Base-by-base conservation (phyloP, 805 yeast genomes). In the Lipomyces lipofer region DNA sequence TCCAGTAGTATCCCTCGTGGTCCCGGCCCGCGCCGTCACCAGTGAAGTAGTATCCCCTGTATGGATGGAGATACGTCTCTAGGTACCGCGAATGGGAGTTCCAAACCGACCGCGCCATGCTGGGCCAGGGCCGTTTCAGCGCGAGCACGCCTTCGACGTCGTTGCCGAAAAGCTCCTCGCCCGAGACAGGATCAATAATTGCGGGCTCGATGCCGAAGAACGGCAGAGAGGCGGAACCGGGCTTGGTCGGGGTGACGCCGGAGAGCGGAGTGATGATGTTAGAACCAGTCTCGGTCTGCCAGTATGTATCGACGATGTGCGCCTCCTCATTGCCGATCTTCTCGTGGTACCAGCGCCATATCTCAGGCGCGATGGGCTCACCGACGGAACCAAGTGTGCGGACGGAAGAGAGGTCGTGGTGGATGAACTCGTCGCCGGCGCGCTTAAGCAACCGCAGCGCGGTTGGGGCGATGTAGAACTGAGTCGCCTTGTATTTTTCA, bases 1-100 rank as follows among this genome's bases (percentile, higher is more conserved):
- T 92, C 97, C 98, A 94, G 77, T 84, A 88, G 78, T 84, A 94
- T 47, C 98, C 98, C 68, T 94, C 98, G 59, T 82, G 82, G 72
- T 94, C 99, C 70, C 97, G 84, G 42, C 95, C 98, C 51, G 97
- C 98, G 75, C 98, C 98, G 71, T 92, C 99, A 66, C 99, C 99
- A 10, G 97, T 87, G 78, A 94, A 94, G 76, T 90, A 94, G 75
- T 80, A 83, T 55, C 96, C 95, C 56, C 92, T 88, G 76, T 92
- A 94, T 49, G 97, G 96, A 66, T 84, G 85, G 69, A 94, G 78
- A 73, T 94, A 94, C 38, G 98, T 94, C 58, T 92, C 97, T 66
- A 90, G 75, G 75, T 79, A 92, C 66, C 96, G 84, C 59, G 75
- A 74, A 71, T 92, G 95, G 71, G 91, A 89, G 69, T 85, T 85